Evolutionary conservation across 1,284 basidiomycete genomes (phyloP).

Genomic region (Erythrobasidium hasegawianum): DNA sequence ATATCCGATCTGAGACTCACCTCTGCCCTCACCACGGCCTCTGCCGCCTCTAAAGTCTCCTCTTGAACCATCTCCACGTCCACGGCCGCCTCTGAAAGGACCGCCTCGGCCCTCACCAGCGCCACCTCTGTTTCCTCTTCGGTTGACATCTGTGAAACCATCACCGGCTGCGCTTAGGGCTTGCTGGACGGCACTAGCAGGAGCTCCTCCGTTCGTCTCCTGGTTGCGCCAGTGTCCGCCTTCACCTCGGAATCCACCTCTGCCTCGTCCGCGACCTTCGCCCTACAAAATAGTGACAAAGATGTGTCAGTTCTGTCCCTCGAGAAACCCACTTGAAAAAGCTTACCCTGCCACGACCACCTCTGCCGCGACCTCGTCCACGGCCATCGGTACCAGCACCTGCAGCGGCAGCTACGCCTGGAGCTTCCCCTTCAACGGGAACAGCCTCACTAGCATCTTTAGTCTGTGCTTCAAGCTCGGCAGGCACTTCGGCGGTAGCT

Average conservation of each 20-base stretch:
- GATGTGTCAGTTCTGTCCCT: too few species aligned
- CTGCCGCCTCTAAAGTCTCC: constrained; percentile 34
- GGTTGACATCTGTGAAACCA: not conserved
- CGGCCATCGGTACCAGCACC: not conserved
- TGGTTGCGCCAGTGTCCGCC: not conserved
- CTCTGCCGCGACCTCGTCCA: constrained; percentile 1
- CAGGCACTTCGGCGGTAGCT: constrained; percentile 24
- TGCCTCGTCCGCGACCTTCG: not conserved
- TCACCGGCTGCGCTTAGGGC: not conserved
- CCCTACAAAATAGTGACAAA: not conserved
- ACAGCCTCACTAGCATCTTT: not conserved
- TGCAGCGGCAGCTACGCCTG: not conserved
- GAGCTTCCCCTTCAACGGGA: not conserved
- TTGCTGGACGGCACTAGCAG: not conserved
- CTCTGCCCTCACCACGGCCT: constrained; percentile 23
- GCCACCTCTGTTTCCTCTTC: constrained; percentile 2
- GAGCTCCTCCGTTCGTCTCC: not conserved
- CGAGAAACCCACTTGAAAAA: too few species aligned
- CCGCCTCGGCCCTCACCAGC: constrained; percentile 3
- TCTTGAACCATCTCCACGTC: constrained; percentile 13
- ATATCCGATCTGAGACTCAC: too few species aligned
- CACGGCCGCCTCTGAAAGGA: constrained; percentile 9
- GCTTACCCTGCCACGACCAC: not conserved
- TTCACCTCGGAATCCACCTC: not conserved
- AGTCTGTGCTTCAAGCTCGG: constrained; percentile 6